A percentile compares a stretch with the other conserved stretches of the same genome.
phyloP scores from a whole-genome alignment of 176 grass and related monocot genomes.

The Pontederia crassipes region DNA sequence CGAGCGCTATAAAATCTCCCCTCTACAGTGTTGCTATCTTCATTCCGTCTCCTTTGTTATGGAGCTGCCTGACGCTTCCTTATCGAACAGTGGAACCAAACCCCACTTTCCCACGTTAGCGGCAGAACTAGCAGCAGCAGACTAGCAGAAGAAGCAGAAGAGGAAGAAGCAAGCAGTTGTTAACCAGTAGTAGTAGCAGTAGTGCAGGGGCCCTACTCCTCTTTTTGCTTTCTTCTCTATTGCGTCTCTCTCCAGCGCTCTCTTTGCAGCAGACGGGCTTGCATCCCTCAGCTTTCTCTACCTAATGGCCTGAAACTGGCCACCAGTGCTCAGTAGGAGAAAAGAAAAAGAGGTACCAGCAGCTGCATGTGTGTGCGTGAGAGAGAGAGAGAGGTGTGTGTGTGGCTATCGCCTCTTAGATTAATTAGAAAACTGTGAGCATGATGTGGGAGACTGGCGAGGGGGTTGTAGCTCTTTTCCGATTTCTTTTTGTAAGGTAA shows the following conservation, averaged over 20 bases:
- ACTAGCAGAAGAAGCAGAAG: background rate
- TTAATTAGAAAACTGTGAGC: background rate
- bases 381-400: background rate
- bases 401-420: background rate
- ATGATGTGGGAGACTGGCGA: background rate
- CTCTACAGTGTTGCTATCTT: background rate
- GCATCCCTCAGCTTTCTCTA: conserved; percentile 8
- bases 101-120: background rate
- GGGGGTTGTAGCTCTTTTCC: too few species aligned
- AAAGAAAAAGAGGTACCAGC: background rate
- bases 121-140: background rate
- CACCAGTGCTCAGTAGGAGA: background rate
- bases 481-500: too few species aligned
- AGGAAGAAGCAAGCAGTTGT: background rate
- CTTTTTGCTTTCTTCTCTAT: background rate
- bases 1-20: background rate
- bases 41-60: too few species aligned
- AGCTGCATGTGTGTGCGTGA: conserved; percentile 1
- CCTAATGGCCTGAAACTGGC: background rate
- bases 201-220: background rate
- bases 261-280: conserved; percentile 3
- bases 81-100: background rate
- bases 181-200: background rate
- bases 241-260: background rate
- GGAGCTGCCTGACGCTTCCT: too few species aligned